Evolutionary conservation across 768 basidiomycete species (phyloP), one percentile per base, ranked within the genome.

Genomic region (Suillus luteus): DNA sequence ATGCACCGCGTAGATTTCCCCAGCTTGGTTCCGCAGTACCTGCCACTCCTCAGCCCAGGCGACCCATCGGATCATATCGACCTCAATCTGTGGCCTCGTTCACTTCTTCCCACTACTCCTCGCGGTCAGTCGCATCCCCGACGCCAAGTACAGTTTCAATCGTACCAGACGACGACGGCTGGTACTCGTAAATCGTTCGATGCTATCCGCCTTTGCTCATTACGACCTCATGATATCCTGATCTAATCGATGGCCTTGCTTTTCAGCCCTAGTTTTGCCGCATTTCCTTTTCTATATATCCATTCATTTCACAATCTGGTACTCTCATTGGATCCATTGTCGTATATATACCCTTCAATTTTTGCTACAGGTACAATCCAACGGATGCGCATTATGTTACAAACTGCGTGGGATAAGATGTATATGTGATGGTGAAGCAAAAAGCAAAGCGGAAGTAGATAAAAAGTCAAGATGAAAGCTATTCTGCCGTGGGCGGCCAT

Each of bases 101-200:
- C 55, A 15, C 55, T 35, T 60, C 55, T 35, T 60, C 59, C 61
- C 43, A 70, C 40, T 75, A 71, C 62, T 78, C 79, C 37, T 71
- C 76, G 3, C 69, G 52, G 14, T 76, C 78, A 48, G 72, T 78
- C 22, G 81, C 87, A 15, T 94, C 92, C 1, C 93, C 93, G 9
- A 87, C 92, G 33, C 87, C 86, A 31, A 94, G 93, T 70, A 84
- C 79, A 1, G 87, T 89, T n/a, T 91, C 90, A 24, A 79, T 84
- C 35, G 82, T 87, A 10, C 90, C 89, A 63, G 85, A 85, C 48
- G 81, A 86, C 1, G 88, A 94, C 55, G 93, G 92, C 41, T 95
- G 92, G 93, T 94, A 86, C 84, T 78, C 79, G 69, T 91, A 74
- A 35, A 31, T 55, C 38, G 40, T n/a, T 24, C 24, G 17, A 58